Conservation (phyloP, 176 grass and related monocot genomes). For the Musa itinerans region DNA sequence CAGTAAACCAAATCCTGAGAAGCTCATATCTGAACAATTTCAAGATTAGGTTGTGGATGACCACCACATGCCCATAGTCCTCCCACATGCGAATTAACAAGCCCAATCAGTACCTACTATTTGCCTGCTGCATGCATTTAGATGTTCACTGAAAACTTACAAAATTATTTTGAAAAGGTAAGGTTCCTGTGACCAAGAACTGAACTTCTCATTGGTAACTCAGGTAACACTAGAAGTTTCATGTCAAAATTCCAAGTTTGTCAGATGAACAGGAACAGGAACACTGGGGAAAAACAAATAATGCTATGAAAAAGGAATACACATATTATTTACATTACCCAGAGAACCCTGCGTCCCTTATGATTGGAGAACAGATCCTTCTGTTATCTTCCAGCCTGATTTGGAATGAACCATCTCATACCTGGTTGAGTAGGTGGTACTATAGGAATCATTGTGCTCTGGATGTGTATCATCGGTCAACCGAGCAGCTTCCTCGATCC, state of each 20-base stretch:
- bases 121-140: too few species aligned
- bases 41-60: too few species aligned
- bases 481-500: conserved; percentile 50
- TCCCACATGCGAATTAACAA: too few species aligned
- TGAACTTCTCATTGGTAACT: neutral
- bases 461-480: conserved; percentile 35
- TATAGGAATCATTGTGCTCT: conserved; percentile 44
- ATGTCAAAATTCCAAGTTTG: neutral
- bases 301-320: neutral
- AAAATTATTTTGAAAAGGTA: too few species aligned
- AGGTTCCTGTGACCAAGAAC: neutral
- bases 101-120: too few species aligned
- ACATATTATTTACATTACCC: conserved; percentile 17
- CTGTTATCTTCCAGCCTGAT: conserved; percentile 78
- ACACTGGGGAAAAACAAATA: neutral
- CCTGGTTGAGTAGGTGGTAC: conserved; percentile 49
- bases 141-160: too few species aligned
- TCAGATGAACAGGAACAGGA: neutral
- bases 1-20: too few species aligned
- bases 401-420: conserved; percentile 57
- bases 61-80: too few species aligned
- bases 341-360: conserved; percentile 7
- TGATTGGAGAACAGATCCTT: conserved; percentile 65
- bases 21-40: too few species aligned
- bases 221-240: neutral